phyloP scores from a whole-genome alignment of 148 eudicot genomes.

The Rhododendron molle region DNA sequence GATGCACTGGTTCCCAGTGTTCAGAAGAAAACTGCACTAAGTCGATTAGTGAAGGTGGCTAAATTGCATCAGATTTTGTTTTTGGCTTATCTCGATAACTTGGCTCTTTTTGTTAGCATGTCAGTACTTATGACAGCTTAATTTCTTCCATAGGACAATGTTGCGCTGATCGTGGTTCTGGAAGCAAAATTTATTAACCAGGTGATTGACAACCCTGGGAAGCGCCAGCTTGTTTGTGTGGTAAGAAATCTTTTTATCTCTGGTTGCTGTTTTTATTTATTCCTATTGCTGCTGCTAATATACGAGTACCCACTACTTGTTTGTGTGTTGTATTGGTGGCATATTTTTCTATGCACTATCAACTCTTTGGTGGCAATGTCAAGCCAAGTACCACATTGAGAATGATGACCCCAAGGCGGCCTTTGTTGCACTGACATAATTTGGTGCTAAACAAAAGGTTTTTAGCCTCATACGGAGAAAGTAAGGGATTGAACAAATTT shows the following conservation, averaged over 20 bases:
- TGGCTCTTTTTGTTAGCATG: background rate
- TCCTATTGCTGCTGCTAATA: background rate
- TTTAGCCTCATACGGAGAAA: background rate
- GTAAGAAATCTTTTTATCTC: conserved; percentile 37
- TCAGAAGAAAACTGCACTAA: conserved; percentile 85
- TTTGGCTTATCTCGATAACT: background rate
- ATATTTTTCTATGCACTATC: background rate
- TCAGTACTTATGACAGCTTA: background rate
- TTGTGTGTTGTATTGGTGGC: background rate
- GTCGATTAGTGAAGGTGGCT: conserved; percentile 78
- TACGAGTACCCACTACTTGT: background rate
- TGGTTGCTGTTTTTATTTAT: background rate
- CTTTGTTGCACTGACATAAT: background rate
- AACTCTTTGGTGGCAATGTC: background rate
- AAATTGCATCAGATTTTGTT: background rate
- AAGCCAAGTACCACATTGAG: background rate
- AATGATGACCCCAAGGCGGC: background rate
- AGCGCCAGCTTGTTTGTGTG: conserved; percentile 98
- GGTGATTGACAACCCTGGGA: conserved; percentile 80
- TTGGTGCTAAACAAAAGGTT: background rate
- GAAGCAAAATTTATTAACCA: conserved; percentile 91
- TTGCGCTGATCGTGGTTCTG: conserved; percentile 85
- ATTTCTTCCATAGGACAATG: conserved; percentile 64
- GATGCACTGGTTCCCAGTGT: conserved; percentile 80
- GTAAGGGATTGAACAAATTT: background rate